Conservation (phyloP, 2,329 filamentous ascomycete genomes). For the Fusarium sp. region DNA sequence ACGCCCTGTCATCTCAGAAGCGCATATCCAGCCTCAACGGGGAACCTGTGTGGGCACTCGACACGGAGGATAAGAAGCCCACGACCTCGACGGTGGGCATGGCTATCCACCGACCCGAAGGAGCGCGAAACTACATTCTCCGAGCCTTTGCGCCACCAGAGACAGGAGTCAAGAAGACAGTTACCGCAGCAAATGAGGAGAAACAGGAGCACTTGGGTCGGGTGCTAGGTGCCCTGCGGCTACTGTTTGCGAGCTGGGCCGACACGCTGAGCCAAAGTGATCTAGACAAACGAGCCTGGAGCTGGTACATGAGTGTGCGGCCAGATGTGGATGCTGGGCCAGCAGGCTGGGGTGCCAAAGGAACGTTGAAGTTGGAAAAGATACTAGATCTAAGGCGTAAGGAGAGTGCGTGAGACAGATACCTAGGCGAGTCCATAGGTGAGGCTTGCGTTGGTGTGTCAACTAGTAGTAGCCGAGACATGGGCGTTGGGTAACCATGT, state of each 20-base stretch:
- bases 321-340: conserved; percentile 81
- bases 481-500: neutral
- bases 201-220: conserved; percentile 77
- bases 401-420: conserved; percentile 13
- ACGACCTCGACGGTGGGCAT: conserved; percentile 62
- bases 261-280: conserved; percentile 72
- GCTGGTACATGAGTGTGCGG: conserved; percentile 82
- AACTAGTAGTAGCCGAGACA: neutral
- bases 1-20: conserved; percentile 64
- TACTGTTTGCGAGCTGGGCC: conserved; percentile 81
- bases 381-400: conserved; percentile 70
- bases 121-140: conserved; percentile 70
- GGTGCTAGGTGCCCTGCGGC: conserved; percentile 76
- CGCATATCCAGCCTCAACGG: conserved; percentile 54
- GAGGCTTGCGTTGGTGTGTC: neutral
- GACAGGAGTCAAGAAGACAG: conserved; percentile 51
- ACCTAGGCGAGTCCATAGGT: neutral
- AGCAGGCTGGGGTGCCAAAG: conserved; percentile 87
- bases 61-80: conserved; percentile 64
- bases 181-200: conserved; percentile 65
- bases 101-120: conserved; percentile 80
- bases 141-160: conserved; percentile 67
- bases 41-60: conserved; percentile 72
- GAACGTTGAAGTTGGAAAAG: conserved; percentile 72
- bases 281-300: conserved; percentile 81